These are phyloP conservation scores for Fonsecaea multimorphosa DNA, from an alignment of 2,329 filamentous ascomycete species.

Conservation along the genomic window DNA sequence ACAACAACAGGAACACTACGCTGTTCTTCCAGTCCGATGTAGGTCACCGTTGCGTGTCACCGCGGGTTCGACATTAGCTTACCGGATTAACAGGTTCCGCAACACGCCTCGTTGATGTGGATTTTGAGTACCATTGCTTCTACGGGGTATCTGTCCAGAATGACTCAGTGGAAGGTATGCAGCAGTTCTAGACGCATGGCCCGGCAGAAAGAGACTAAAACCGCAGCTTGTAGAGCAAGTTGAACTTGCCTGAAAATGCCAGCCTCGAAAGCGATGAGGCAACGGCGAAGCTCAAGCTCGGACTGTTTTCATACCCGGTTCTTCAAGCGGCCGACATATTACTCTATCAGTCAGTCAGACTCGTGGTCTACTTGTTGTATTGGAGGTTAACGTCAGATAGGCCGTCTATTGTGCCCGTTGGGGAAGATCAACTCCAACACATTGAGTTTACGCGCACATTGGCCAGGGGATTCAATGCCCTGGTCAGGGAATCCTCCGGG, in stretches of 20 bases:
- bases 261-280: constrained; percentile 63
- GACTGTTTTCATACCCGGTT: constrained; percentile 94
- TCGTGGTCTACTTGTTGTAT: background rate
- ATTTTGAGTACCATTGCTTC: constrained; percentile 90
- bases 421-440: constrained; percentile 93
- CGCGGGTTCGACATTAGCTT: constrained; percentile 14
- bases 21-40: constrained; percentile 85
- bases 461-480: constrained; percentile 83
- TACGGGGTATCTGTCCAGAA: constrained; percentile 92
- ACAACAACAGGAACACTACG: constrained; percentile 71
- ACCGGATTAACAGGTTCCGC: constrained; percentile 62
- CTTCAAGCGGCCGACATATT: constrained; percentile 94
- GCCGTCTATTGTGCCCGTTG: constrained; percentile 93
- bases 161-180: constrained; percentile 97
- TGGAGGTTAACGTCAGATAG: constrained; percentile 48
- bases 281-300: constrained; percentile 75
- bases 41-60: constrained; percentile 42
- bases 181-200: background rate
- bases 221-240: constrained; percentile 66
- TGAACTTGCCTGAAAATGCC: constrained; percentile 66
- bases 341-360: constrained; percentile 68
- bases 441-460: constrained; percentile 90
- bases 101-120: constrained; percentile 95
- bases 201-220: constrained; percentile 4
- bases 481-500: constrained; percentile 54